phyloP scores from a whole-genome alignment of 106 monocot genomes.

The Phalaenopsis aphrodite region DNA sequence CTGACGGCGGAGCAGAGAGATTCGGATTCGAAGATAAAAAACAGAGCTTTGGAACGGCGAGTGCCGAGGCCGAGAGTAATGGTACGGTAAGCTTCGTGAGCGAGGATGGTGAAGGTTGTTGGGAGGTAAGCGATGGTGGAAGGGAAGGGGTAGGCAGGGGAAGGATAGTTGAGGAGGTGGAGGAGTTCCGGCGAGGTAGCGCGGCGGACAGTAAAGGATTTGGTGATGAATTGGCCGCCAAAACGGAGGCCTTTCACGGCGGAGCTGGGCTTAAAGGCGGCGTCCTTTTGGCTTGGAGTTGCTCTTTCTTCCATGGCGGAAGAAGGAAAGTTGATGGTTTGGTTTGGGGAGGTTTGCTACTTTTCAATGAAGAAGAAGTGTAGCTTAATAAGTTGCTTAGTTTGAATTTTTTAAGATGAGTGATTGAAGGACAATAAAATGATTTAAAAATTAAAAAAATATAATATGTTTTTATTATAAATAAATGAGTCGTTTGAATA shows the following conservation, averaged over 20 bases:
- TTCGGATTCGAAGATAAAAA: conserved; percentile 84
- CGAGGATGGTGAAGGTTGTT: conserved; percentile 71
- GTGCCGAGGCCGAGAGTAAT: conserved; percentile 84
- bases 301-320: no score
- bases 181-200: conserved; percentile 39
- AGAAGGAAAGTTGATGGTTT: no score
- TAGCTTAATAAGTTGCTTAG: no score
- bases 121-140: conserved; percentile 57
- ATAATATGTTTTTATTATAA: no score
- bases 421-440: no score
- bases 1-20: conserved; percentile 50
- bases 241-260: conserved; percentile 79
- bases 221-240: conserved; percentile 70
- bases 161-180: conserved; percentile 38
- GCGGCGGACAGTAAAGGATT: conserved; percentile 77
- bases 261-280: conserved; percentile 65
- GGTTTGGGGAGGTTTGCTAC: no score
- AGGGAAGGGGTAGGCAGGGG: conserved; percentile 21
- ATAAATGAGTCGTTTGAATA: no score
- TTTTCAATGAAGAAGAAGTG: no score
- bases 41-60: conserved; percentile 61
- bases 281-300: neutral
- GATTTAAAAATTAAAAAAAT: no score
- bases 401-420: no score
- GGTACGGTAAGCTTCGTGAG: conserved; percentile 73